Evolutionary conservation across 257 asterid genomes (phyloP).

Genomic region (Solanum pimpinellifolium): DNA sequence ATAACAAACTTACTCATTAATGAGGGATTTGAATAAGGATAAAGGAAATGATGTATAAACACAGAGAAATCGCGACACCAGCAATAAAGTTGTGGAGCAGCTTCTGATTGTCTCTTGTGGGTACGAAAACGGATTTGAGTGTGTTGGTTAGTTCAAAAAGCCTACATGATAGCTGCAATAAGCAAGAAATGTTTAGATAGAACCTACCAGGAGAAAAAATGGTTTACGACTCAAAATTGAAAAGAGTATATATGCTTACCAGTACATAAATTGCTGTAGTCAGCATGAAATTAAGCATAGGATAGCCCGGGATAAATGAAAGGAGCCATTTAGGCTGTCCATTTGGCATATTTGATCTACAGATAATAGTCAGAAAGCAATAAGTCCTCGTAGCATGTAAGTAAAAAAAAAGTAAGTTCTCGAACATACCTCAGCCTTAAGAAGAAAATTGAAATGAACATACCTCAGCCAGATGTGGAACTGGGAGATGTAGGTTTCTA

Average conservation of each 20-base stretch:
- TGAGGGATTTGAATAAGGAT: slow-evolving; percentile 65
- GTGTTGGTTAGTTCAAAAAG: slow-evolving; percentile 86
- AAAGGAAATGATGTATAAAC: slow-evolving; percentile 50
- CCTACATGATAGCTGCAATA: slow-evolving; percentile 63
- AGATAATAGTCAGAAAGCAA: background rate
- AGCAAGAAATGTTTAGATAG: background rate
- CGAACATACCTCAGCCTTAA: background rate
- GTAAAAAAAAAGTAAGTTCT: background rate
- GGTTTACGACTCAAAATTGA: background rate
- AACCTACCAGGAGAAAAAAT: background rate
- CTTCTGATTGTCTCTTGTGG: slow-evolving; percentile 59
- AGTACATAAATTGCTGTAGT: slow-evolving; percentile 69
- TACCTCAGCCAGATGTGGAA: slow-evolving; percentile 99
- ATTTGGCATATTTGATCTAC: slow-evolving; percentile 78
- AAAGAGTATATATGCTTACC: slow-evolving; percentile 30
- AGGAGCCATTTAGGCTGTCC: slow-evolving; percentile 99
- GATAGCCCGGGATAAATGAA: slow-evolving; percentile 79
- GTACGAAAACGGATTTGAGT: slow-evolving; percentile 71
- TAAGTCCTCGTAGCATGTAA: background rate
- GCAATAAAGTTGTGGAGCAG: slow-evolving; percentile 57
- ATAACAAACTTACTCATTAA: slow-evolving; percentile 32
- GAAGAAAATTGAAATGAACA: background rate
- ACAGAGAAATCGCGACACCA: slow-evolving; percentile 38
- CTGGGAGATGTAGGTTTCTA: slow-evolving; percentile 96
- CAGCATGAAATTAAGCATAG: slow-evolving; percentile 94